Base-by-base conservation (phyloP, 495 filamentous ascomycete species). In the Wilcoxina mikolae region DNA sequence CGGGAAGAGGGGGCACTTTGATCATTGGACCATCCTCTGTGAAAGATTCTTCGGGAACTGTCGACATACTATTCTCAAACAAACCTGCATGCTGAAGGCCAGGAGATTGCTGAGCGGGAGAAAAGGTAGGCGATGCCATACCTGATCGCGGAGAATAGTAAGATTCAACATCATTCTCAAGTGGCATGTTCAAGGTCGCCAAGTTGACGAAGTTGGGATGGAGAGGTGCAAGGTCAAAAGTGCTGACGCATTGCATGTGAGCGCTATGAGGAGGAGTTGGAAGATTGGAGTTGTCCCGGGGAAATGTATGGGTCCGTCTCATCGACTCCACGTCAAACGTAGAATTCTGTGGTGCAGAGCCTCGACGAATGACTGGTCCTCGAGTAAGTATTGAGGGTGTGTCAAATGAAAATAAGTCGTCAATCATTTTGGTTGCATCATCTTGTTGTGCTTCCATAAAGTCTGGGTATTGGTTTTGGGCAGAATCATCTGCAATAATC, bases 101-200 rank as follows among this genome's bases (percentile, higher is more conserved):
- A 11, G 49, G 9, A 23, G 49, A 23, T 12, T 11, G 15, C 31
- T 52, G 49, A 20, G n/a, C 31, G 0, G 76, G 72, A 43, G 70
- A 67, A 22, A 70, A 66, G 41, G 68, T 56, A 3, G 75, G 71
- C 3, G 76, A 76, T 27, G 68, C 57, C 11, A 61, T 58, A 35
- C 57, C 60, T 25, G 69, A 68, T 56, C 59, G 54, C 27, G 71
- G 70, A n/a, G 70, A 70, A 52, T 69, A 67, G 28, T 68, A 64
- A 27, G 70, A 68, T 28, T 65, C 62, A 17, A 35, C 54, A 22
- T 65, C 59, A 42, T 60, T 47, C 29, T 62, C 56, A 9, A 57
- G 53, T 53, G 60, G 57, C 45, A 60, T 65, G 33, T 53, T 65
- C 27, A 66, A 53, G 39, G 62, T 60, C 10, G 63, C 61, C 56